Conservation (phyloP, 176 grass and related monocot genomes). For the Oryza meridionalis region DNA sequence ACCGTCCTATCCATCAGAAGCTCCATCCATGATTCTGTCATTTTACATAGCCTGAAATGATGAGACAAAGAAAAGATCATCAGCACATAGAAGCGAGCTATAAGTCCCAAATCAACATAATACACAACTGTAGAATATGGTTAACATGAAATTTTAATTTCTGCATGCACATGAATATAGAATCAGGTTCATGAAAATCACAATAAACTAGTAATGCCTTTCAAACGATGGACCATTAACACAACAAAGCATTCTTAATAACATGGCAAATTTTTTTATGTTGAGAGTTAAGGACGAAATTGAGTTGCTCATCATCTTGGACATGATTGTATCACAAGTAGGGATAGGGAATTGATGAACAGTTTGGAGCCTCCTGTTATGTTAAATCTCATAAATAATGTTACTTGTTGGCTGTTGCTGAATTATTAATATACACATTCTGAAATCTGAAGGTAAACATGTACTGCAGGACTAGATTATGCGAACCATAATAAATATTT, state of each 20-base stretch:
- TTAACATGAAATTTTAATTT: conserved; percentile 28
- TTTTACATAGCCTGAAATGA: conserved; percentile 83
- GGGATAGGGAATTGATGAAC: conserved; percentile 20
- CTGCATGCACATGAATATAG: neutral
- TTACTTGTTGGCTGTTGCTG: neutral
- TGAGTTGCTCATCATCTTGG: conserved; percentile 2
- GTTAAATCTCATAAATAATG: conserved; percentile 12
- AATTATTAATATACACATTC: conserved; percentile 16
- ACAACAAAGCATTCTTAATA: neutral
- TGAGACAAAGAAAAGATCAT: conserved; percentile 36
- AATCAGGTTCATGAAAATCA: conserved; percentile 25
- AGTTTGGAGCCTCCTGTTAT: neutral
- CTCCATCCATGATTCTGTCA: conserved; percentile 93
- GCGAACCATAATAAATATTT: conserved; percentile 11
- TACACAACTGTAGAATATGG: conserved; percentile 14
- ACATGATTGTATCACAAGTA: conserved; percentile 30
- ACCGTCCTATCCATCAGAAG: conserved; percentile 83
- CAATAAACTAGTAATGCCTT: conserved; percentile 3
- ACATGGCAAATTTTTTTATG: neutral
- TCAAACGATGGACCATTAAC: neutral
- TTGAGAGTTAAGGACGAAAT: neutral
- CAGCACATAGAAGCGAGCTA: conserved; percentile 19
- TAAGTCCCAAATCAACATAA: conserved; percentile 28
- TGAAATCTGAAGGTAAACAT: conserved; percentile 10
- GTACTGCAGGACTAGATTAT: conserved; percentile 1